Percentiles rank a stretch among this genome's conserved stretches.
phyloP scores from a whole-genome alignment of 2,329 filamentous ascomycete genomes.

The Monilinia fructigena region DNA sequence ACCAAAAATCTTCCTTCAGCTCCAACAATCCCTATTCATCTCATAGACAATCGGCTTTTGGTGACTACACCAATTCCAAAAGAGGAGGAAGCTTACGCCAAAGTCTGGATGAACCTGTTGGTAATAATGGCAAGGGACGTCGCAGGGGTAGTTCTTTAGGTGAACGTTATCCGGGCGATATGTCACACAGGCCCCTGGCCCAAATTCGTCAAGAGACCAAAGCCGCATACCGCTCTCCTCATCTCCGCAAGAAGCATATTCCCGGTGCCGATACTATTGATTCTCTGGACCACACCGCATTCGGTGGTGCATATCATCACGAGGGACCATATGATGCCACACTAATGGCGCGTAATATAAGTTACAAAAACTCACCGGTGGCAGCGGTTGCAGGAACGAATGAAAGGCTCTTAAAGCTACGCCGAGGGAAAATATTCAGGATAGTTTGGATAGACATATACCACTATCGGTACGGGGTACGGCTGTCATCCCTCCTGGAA shows the following conservation, averaged over 20 bases:
- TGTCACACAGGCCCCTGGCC: slow-evolving; percentile 65
- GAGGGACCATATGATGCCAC: slow-evolving; percentile 88
- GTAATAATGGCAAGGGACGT: slow-evolving; percentile 37
- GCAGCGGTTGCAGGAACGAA: slow-evolving; percentile 74
- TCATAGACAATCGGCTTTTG: slow-evolving; percentile 34
- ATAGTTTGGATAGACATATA: slow-evolving; percentile 69
- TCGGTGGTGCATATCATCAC: slow-evolving; percentile 74
- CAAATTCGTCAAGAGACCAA: slow-evolving; percentile 62
- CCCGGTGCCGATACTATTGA: slow-evolving; percentile 78
- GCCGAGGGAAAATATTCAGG: slow-evolving; percentile 71
- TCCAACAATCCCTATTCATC: slow-evolving; percentile 46
- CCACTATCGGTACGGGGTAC: slow-evolving; percentile 84
- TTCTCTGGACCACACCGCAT: slow-evolving; percentile 64
- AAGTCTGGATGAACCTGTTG: slow-evolving; percentile 31
- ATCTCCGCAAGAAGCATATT: slow-evolving; percentile 64
- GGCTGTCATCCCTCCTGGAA: slow-evolving; percentile 72
- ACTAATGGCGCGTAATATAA: slow-evolving; percentile 68
- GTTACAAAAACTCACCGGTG: slow-evolving; percentile 64
- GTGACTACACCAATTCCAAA: slow-evolving; percentile 35
- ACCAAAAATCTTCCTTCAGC: slow-evolving; percentile 48
- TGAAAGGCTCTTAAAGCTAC: slow-evolving; percentile 76
- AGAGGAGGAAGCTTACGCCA: slow-evolving; percentile 24
- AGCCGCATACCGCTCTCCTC: slow-evolving; percentile 63
- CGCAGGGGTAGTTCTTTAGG: slow-evolving; percentile 52
- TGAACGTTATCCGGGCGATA: slow-evolving; percentile 62